phyloP scores from a whole-genome alignment of 106 monocot genomes.

The Acorus gramineus region DNA sequence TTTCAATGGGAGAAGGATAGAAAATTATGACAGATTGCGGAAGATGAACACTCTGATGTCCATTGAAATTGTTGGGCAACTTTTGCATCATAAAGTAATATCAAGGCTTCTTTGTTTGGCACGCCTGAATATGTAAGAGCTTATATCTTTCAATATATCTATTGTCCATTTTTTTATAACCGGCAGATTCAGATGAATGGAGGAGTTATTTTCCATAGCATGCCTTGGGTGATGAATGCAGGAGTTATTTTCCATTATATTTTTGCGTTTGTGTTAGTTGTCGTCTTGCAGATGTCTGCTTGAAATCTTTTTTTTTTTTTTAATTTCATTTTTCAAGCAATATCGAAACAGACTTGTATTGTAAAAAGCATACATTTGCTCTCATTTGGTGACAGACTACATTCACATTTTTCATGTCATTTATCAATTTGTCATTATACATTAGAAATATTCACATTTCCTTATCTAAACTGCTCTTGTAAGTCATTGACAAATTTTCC shows the following conservation, averaged over 20 bases:
- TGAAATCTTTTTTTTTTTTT: no score
- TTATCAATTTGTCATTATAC: no score
- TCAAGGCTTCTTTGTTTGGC: conserved; percentile 79
- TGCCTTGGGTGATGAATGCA: not conserved
- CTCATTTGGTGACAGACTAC: no score
- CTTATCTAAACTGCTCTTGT: no score
- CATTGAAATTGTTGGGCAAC: conserved; percentile 39
- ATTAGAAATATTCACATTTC: no score
- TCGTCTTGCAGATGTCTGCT: not conserved
- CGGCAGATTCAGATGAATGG: not conserved
- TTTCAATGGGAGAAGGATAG: conserved; percentile 33
- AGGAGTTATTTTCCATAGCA: not conserved
- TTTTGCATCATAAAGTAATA: conserved; percentile 46
- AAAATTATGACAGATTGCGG: conserved; percentile 40
- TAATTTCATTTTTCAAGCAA: no score
- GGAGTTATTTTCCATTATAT: not conserved
- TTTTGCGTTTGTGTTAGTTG: not conserved
- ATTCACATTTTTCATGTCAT: no score
- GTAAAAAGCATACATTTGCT: no score
- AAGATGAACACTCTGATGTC: conserved; percentile 37
- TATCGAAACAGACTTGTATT: no score
- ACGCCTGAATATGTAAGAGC: conserved; percentile 79
- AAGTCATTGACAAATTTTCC: no score
- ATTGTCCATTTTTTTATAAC: not conserved
- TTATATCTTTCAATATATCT: conserved; percentile 7